These are phyloP conservation scores for Phytophthora rubi DNA, from an alignment of 352 stramenopile genomes.

Conservation along the genomic window DNA sequence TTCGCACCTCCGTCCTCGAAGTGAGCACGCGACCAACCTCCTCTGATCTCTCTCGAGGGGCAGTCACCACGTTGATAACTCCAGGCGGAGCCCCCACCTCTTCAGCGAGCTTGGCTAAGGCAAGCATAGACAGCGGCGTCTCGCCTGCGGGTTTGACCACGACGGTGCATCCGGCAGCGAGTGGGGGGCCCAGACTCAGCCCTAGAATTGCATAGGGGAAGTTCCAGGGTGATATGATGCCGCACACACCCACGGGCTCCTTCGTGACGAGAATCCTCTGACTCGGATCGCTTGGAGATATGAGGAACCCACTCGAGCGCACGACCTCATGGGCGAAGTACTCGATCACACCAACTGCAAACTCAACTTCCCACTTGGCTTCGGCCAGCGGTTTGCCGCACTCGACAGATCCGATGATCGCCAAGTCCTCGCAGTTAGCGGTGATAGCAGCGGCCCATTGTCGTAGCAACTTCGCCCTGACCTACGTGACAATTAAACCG, in stretches of 20 bases:
- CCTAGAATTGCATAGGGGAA: slow-evolving; percentile 98
- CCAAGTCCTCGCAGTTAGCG: slow-evolving; percentile 76
- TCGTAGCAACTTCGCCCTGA: slow-evolving; percentile 66
- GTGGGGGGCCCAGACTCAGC: slow-evolving; percentile 92
- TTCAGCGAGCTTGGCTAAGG: slow-evolving; percentile 88
- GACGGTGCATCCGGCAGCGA: slow-evolving; percentile 93
- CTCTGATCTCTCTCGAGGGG: slow-evolving; percentile 53
- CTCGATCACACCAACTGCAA: slow-evolving; percentile 93
- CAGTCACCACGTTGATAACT: slow-evolving; percentile 88
- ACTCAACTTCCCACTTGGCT: slow-evolving; percentile 93
- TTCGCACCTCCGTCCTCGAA: slow-evolving; percentile 71
- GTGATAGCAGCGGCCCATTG: slow-evolving; percentile 70
- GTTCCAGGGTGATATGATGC: slow-evolving; percentile 98
- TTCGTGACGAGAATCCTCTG: slow-evolving; percentile 78
- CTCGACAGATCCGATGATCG: slow-evolving; percentile 94
- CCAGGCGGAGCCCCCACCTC: slow-evolving; percentile 83
- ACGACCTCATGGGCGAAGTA: slow-evolving; percentile 96
- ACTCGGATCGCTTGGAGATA: slow-evolving; percentile 51
- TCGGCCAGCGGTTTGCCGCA: slow-evolving; percentile 96
- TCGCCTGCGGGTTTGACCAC: slow-evolving; percentile 97
- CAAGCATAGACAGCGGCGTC: slow-evolving; percentile 95
- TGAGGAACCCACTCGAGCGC: slow-evolving; percentile 81
- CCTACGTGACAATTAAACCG: slow-evolving; percentile 14
- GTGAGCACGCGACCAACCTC: slow-evolving; percentile 81
- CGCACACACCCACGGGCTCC: slow-evolving; percentile 94